Conservation (phyloP, 2,329 filamentous ascomycete genomes). For the Ophiognomonia clavigignenti-juglandacearum region DNA sequence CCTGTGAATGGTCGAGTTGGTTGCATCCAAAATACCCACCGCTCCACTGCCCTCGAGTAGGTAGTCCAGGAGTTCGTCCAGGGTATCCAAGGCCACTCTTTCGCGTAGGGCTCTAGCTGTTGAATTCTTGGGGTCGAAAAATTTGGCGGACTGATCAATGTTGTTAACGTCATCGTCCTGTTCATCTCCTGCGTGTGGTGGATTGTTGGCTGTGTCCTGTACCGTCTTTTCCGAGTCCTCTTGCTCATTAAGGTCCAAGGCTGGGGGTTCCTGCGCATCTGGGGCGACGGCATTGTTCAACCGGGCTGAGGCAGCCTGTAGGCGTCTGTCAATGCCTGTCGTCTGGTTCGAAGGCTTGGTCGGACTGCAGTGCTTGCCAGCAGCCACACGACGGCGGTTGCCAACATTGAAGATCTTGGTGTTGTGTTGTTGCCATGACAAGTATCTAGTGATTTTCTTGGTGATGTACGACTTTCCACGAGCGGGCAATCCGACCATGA, state of each 20-base stretch:
- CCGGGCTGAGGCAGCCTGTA: slow-evolving; percentile 52
- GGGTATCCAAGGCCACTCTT: slow-evolving; percentile 84
- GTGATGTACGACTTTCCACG: slow-evolving; percentile 98
- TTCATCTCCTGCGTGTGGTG: slow-evolving; percentile 4
- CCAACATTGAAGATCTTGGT: slow-evolving; percentile 97
- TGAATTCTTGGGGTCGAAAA: slow-evolving; percentile 89
- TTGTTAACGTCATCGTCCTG: slow-evolving; percentile 24
- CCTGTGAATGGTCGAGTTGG: slow-evolving; percentile 88
- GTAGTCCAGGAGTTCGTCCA: slow-evolving; percentile 90
- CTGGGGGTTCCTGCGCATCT: slow-evolving; percentile 33
- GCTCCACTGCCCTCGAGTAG: slow-evolving; percentile 77
- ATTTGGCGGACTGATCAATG: slow-evolving; percentile 85
- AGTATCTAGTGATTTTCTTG: slow-evolving; percentile 91
- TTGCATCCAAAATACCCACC: slow-evolving; percentile 93
- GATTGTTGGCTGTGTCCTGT: slow-evolving; percentile 6
- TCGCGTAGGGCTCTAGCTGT: slow-evolving; percentile 79
- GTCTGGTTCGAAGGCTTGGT: slow-evolving; percentile 24
- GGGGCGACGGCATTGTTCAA: slow-evolving; percentile 47
- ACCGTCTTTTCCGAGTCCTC: slow-evolving; percentile 13
- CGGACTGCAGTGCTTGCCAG: slow-evolving; percentile 46
- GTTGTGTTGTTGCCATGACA: slow-evolving; percentile 97
- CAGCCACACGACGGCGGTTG: slow-evolving; percentile 77
- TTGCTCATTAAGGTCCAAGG: slow-evolving; percentile 30
- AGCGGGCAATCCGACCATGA: slow-evolving; percentile 96
- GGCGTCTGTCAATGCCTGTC: slow-evolving; percentile 37